Conservation (phyloP, 495 filamentous ascomycete genomes). For the Daldinia concentrica region DNA sequence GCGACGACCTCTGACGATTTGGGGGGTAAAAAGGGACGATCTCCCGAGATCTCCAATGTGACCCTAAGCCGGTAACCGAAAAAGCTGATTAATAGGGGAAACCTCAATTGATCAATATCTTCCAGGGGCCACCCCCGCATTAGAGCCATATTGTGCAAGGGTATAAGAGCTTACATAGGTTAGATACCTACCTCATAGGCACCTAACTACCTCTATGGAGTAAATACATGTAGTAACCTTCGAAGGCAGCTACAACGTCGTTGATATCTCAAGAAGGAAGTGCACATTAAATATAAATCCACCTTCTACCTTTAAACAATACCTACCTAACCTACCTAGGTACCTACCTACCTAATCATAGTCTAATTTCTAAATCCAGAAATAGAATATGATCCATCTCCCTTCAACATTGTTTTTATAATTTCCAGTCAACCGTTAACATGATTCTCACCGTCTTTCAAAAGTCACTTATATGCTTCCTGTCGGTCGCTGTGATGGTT, state of each 20-base stretch:
- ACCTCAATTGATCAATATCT: not conserved
- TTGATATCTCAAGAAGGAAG: too few species aligned
- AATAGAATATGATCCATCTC: not conserved
- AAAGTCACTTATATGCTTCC: conserved; percentile 22
- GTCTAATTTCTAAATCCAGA: not conserved
- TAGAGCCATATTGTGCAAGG: not conserved
- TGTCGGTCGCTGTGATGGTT: conserved; percentile 21
- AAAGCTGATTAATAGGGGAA: not conserved
- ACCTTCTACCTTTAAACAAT: too few species aligned
- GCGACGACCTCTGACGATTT: too few species aligned
- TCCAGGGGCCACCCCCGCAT: not conserved
- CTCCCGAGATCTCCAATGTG: not conserved
- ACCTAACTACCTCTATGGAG: too few species aligned
- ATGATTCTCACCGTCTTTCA: conserved; percentile 4
- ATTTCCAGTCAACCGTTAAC: conserved; percentile 2
- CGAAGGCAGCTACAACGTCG: too few species aligned
- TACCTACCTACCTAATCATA: too few species aligned
- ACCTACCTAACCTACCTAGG: too few species aligned
- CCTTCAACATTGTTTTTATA: conserved; percentile 2
- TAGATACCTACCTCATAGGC: too few species aligned
- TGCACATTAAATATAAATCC: too few species aligned
- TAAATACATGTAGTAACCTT: too few species aligned
- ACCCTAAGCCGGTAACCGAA: not conserved
- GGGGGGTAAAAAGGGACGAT: too few species aligned
- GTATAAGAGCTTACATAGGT: not conserved